These are phyloP conservation scores for Microdochium bolleyi DNA, from an alignment of 2,329 filamentous ascomycete species.

Conservation along the genomic window DNA sequence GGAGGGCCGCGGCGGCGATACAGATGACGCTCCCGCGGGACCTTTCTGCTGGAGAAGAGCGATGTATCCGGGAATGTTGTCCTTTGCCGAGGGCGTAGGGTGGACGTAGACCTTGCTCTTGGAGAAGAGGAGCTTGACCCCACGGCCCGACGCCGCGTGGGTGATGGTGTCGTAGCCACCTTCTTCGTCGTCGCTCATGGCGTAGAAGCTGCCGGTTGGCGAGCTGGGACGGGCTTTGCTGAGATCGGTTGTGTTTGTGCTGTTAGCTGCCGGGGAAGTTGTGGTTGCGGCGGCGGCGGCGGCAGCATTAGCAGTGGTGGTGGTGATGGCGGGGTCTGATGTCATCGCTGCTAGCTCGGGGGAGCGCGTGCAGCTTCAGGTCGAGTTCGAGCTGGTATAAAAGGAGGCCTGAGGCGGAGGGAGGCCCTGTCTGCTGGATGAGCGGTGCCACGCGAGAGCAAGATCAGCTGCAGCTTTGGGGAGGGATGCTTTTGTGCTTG, in stretches of 20 bases:
- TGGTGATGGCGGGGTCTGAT: conserved; percentile 19
- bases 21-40: conserved; percentile 27
- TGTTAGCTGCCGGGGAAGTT: conserved; percentile 1
- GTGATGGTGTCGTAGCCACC: conserved; percentile 91
- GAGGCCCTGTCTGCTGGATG: not conserved
- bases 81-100: conserved; percentile 83
- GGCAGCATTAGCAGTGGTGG: conserved; percentile 1
- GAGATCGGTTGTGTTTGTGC: not conserved
- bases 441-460: not conserved
- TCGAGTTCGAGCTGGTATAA: not conserved
- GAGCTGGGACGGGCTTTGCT: conserved; percentile 42
- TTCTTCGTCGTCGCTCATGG: conserved; percentile 93
- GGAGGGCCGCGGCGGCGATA: conserved; percentile 33
- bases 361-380: not conserved
- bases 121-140: conserved; percentile 88
- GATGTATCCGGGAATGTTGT: conserved; percentile 92
- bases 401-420: not conserved
- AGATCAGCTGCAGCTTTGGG: conserved; percentile 1
- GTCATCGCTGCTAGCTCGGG: conserved; percentile 16
- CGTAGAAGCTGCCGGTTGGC: conserved; percentile 84
- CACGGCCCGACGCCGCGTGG: conserved; percentile 65
- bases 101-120: conserved; percentile 99
- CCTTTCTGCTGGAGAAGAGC: conserved; percentile 87
- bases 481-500: not conserved
- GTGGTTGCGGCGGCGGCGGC: not conserved